These are phyloP conservation scores for Boletus vinaceobasis DNA, from an alignment of 768 basidiomycete genomes.

Conservation along the genomic window DNA sequence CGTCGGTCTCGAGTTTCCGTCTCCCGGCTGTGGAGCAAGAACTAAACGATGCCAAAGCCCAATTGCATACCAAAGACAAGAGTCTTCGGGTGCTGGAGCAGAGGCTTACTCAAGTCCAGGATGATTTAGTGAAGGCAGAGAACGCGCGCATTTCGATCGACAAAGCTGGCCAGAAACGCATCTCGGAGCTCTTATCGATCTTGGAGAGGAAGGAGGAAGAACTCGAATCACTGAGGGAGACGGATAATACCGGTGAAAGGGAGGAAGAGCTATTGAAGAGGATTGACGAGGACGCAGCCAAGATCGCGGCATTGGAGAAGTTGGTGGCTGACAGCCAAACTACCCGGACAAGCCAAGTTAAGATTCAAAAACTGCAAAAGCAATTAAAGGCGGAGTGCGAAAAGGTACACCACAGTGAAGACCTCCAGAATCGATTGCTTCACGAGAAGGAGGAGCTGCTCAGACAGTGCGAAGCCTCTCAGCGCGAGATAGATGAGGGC, in stretches of 20 bases:
- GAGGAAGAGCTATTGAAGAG: conserved; percentile 62
- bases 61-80: conserved; percentile 42
- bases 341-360: conserved; percentile 26
- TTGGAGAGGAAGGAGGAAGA: conserved; percentile 63
- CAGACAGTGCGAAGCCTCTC: conserved; percentile 40
- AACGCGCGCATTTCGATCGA: conserved; percentile 60
- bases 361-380: conserved; percentile 39
- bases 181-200: conserved; percentile 40
- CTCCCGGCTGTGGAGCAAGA: conserved; percentile 55
- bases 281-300: conserved; percentile 71
- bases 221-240: conserved; percentile 40
- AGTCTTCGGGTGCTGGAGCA: conserved; percentile 42
- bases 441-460: conserved; percentile 52
- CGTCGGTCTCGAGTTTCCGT: conserved; percentile 52
- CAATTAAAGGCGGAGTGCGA: conserved; percentile 43
- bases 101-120: conserved; percentile 48
- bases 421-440: conserved; percentile 43
- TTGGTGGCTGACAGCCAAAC: conserved; percentile 42
- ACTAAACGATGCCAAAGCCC: conserved; percentile 43
- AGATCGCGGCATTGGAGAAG: conserved; percentile 55
- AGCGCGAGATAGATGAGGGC: conserved; percentile 30
- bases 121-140: conserved; percentile 47
- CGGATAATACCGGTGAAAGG: conserved; percentile 41
- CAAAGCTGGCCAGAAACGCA: conserved; percentile 41
- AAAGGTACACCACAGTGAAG: conserved; percentile 40